A percentile compares a stretch with the other conserved stretches of the same genome.
These are phyloP conservation scores for Colletotrichum zoysiae DNA, from an alignment of 2,329 filamentous ascomycete species.

Conservation along the genomic window DNA sequence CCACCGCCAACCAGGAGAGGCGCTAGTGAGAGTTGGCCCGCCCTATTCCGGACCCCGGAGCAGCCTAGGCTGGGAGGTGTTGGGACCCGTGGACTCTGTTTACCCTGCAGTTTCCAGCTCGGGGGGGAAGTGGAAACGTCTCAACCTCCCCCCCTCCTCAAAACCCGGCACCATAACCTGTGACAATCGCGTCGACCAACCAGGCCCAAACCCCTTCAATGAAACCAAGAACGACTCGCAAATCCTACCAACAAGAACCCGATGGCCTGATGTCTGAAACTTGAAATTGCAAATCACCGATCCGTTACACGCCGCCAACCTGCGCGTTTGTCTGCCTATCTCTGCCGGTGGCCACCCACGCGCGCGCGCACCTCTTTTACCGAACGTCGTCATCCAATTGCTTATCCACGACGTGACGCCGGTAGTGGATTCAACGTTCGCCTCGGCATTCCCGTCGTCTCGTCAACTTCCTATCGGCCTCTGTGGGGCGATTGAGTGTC, in stretches of 20 bases:
- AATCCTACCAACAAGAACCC: conserved; percentile 32
- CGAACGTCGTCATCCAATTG: conserved; percentile 26
- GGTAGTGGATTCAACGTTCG: conserved; percentile 14
- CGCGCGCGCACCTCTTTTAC: not conserved
- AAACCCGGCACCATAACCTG: conserved; percentile 19
- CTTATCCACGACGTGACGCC: conserved; percentile 24
- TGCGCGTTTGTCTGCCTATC: conserved; percentile 10
- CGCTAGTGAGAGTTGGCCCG: conserved; percentile 31
- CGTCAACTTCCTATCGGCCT: not conserved
- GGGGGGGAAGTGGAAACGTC: conserved; percentile 36
- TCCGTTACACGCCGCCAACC: conserved; percentile 11
- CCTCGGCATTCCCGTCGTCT: conserved; percentile 23
- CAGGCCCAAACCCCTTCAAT: conserved; percentile 19
- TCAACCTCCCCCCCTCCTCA: conserved; percentile 30
- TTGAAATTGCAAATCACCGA: conserved; percentile 39
- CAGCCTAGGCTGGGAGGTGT: no score
- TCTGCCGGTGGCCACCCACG: conserved; percentile 5
- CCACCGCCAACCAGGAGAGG: conserved; percentile 27
- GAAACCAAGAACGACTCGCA: conserved; percentile 40
- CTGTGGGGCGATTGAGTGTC: conserved; percentile 23
- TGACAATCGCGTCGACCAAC: conserved; percentile 19
- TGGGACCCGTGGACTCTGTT: no score
- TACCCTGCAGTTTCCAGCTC: conserved; percentile 15
- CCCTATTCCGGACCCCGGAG: conserved; percentile 13
- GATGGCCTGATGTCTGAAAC: conserved; percentile 44